Percentiles rank a stretch among this genome's conserved stretches.
Conservation (phyloP, 768 basidiomycete species). For the Hericium rajendrae region DNA sequence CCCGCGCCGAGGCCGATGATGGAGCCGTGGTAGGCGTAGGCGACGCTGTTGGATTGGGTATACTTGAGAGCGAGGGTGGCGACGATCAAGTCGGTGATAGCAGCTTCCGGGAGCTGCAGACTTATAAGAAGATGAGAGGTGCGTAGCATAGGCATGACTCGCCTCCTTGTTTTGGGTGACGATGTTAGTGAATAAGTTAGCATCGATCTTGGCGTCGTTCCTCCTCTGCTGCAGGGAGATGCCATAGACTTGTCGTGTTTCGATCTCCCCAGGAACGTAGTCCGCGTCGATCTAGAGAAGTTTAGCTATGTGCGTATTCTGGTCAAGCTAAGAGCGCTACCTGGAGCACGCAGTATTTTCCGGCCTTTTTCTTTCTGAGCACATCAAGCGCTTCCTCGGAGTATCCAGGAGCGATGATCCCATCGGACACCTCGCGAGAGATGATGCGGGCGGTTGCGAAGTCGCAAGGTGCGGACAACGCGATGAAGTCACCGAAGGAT, state of each 20-base stretch:
- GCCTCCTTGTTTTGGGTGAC: constrained; percentile 87
- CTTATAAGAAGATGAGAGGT: background rate
- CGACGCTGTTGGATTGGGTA: constrained; percentile 98
- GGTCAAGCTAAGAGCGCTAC: constrained; percentile 28
- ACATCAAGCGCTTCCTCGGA: constrained; percentile 80
- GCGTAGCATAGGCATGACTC: constrained; percentile 16
- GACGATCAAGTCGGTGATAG: constrained; percentile 86
- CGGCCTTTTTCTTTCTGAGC: constrained; percentile 91
- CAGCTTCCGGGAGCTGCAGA: constrained; percentile 59
- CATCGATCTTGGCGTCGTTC: constrained; percentile 83
- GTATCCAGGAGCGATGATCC: constrained; percentile 95
- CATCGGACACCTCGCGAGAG: constrained; percentile 97
- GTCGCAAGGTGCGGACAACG: constrained; percentile 87
- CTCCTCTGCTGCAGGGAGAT: constrained; percentile 82
- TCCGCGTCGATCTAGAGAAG: constrained; percentile 69
- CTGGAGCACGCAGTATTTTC: constrained; percentile 96
- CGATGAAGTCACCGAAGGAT: constrained; percentile 98
- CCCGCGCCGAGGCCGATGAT: constrained; percentile 95
- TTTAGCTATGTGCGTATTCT: background rate
- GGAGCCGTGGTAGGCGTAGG: constrained; percentile 86
- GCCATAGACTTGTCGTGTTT: constrained; percentile 95
- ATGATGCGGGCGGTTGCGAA: constrained; percentile 93
- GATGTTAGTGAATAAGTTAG: constrained; percentile 72
- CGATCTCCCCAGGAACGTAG: constrained; percentile 69
- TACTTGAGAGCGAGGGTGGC: constrained; percentile 97